Evolutionary conservation across 2,329 filamentous ascomycete species (phyloP).

Genomic region (Fusarium sororula): DNA sequence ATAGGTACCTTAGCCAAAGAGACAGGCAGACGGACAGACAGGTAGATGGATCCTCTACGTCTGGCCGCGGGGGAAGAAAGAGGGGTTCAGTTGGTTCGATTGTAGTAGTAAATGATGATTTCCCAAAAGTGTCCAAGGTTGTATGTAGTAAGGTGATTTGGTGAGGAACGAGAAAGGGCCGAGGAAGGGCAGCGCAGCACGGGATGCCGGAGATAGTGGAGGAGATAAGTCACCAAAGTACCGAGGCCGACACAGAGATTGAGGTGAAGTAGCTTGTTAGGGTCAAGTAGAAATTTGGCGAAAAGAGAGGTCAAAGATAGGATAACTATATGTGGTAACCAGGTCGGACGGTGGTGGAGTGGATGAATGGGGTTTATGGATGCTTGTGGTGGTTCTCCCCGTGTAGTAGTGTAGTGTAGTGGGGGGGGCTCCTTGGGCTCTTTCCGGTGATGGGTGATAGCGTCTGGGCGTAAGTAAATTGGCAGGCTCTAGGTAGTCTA

Average conservation of each 20-base stretch:
- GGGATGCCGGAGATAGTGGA: conserved; percentile 14
- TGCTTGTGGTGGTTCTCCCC: conserved; percentile 27
- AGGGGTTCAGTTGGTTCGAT: not conserved
- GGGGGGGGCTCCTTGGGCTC: conserved; percentile 3
- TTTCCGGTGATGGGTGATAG: conserved; percentile 24
- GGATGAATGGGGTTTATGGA: conserved; percentile 5
- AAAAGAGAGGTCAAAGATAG: conserved; percentile 14
- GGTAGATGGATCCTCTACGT: not conserved
- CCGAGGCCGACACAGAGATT: conserved; percentile 8
- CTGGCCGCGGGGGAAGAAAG: conserved; percentile 2
- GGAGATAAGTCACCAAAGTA: conserved; percentile 2
- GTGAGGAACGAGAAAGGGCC: conserved; percentile 34
- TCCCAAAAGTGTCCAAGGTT: conserved; percentile 18
- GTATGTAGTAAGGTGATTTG: conserved; percentile 18
- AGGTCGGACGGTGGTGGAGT: conserved; percentile 28
- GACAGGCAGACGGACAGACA: not conserved
- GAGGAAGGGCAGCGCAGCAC: conserved; percentile 35
- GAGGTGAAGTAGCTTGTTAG: not conserved
- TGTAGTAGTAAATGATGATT: not conserved
- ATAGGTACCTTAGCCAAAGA: not conserved
- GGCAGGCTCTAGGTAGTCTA: not conserved
- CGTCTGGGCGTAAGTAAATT: conserved; percentile 13
- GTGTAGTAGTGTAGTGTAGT: not conserved
- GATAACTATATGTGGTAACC: conserved; percentile 19
- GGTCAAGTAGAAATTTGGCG: not conserved